These are phyloP conservation scores for Entelexis paramagnoliae DNA, from an alignment of 1,139 yeast species.

Conservation along the genomic window DNA sequence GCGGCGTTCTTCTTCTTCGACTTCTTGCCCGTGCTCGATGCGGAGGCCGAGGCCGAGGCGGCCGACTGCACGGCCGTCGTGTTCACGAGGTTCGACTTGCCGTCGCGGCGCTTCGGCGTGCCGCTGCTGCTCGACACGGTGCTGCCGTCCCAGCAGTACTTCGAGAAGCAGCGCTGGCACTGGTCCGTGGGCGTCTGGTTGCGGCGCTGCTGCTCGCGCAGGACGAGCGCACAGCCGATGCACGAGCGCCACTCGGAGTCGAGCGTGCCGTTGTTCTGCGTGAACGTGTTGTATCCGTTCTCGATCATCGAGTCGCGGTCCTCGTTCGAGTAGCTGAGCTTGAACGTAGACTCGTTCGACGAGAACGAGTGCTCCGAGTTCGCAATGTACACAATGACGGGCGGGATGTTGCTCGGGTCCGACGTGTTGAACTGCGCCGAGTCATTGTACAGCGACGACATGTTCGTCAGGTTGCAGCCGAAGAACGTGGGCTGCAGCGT, in stretches of 20 bases:
- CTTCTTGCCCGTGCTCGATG: slow-evolving; percentile 7
- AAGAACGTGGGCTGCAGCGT: slow-evolving; percentile 71
- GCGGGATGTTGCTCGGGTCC: slow-evolving; percentile 38
- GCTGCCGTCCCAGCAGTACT: slow-evolving; percentile 78
- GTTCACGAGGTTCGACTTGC: slow-evolving; percentile 17
- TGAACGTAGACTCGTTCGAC: slow-evolving; percentile 64
- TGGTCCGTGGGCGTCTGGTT: slow-evolving; percentile 59
- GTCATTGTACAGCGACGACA: slow-evolving; percentile 38
- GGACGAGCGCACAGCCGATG: slow-evolving; percentile 79
- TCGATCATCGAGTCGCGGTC: slow-evolving; percentile 54
- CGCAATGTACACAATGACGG: slow-evolving; percentile 69
- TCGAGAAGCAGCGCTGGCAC: slow-evolving; percentile 61
- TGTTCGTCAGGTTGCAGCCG: slow-evolving; percentile 68
- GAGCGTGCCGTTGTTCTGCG: slow-evolving; percentile 62
- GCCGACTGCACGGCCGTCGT: not conserved
- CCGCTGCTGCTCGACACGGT: slow-evolving; percentile 8
- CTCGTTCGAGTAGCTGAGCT: slow-evolving; percentile 49
- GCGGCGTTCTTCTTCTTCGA: slow-evolving; percentile 12
- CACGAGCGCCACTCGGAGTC: slow-evolving; percentile 70
- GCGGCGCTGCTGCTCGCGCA: slow-evolving; percentile 56
- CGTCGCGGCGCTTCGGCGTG: slow-evolving; percentile 19
- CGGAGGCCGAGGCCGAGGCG: slow-evolving; percentile 8
- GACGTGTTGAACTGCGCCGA: slow-evolving; percentile 7
- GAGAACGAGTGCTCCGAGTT: slow-evolving; percentile 58
- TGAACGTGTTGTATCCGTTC: slow-evolving; percentile 72